phyloP scores from a whole-genome alignment of 495 filamentous ascomycete species.

The Penicillium coffeae region DNA sequence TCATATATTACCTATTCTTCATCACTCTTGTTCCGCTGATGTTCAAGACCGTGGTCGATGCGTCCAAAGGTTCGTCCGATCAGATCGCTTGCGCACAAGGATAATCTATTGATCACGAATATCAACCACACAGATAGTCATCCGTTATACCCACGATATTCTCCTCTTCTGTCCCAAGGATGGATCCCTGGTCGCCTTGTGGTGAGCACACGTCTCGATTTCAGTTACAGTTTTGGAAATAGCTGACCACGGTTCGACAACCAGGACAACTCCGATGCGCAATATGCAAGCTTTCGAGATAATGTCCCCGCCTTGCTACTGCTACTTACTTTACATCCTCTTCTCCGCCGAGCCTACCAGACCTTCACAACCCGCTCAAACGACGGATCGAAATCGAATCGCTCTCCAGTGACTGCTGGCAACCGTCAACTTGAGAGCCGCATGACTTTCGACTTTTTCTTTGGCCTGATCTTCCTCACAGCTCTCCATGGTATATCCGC shows the following conservation, averaged over 20 bases:
- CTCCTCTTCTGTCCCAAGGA: constrained; percentile 66
- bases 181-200: constrained; percentile 97
- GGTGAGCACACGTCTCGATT: constrained; percentile 48
- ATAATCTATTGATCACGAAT: constrained; percentile 11
- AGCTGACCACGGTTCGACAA: constrained; percentile 10
- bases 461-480: constrained; percentile 72
- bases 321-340: constrained; percentile 70
- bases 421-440: constrained; percentile 70
- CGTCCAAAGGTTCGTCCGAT: constrained; percentile 69
- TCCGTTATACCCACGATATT: constrained; percentile 74
- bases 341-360: constrained; percentile 71
- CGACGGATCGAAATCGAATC: constrained; percentile 9
- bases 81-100: background rate
- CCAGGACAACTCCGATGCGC: constrained; percentile 84
- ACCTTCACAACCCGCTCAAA: constrained; percentile 17
- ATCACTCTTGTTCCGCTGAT: constrained; percentile 70
- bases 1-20: constrained; percentile 73
- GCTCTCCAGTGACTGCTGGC: constrained; percentile 45
- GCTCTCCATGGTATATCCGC: constrained; percentile 82
- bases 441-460: constrained; percentile 78
- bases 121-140: constrained; percentile 75
- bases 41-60: constrained; percentile 82
- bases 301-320: constrained; percentile 78
- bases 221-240: background rate
- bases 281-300: constrained; percentile 81